Evolutionary conservation across 345 rosid genomes (phyloP), one percentile per base, ranked within the genome.

Genomic region (Aegle marmelos): DNA sequence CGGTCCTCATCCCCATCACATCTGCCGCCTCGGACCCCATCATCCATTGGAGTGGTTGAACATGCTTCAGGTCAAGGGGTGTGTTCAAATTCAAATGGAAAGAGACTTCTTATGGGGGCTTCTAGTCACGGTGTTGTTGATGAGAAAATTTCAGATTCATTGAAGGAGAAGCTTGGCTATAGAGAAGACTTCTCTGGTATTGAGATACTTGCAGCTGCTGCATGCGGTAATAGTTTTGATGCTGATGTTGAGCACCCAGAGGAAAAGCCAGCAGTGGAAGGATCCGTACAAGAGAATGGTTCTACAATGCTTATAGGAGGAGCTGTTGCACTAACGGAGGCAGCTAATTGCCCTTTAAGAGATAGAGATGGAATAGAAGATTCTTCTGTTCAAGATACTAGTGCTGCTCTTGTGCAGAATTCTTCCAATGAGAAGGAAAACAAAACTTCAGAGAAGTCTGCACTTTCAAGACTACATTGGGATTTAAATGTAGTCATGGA

Each of bases 171-270:
- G 41, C 70, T 71, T 31, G 87, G 75, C 70, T 72, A 63, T 39
- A 48, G 69, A 8, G 79, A 81, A 16, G 92, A 88, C 80, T 91
- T 91, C 83, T 91, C 89, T 65, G 94, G 94, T 64, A 86, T 88
- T 41, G 87, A 79, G 77, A 84, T 90, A 45, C 91, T 90, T 77
- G 92, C 92, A 39, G 82, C 82, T 54, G 92, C 76, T 36, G 91
- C 90, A 61, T 88, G 94, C 76, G 75, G 75, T 77, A 77, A 80
- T 68, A 64, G 68, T 74, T 50, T 87, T 75, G 73, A 75, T 64
- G 73, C 76, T 81, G 83, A 82, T 71, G 22, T 73, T 56, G 74
- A 77, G 65, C 34, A 41, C 45, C 22, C 30, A 34, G 79, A 68
- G 75, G 82, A 73, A 2, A 72, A 68, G 33, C 73, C 76, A 36